Conservation (phyloP, 139 green algal species). For the Desmodesmus armatus region DNA sequence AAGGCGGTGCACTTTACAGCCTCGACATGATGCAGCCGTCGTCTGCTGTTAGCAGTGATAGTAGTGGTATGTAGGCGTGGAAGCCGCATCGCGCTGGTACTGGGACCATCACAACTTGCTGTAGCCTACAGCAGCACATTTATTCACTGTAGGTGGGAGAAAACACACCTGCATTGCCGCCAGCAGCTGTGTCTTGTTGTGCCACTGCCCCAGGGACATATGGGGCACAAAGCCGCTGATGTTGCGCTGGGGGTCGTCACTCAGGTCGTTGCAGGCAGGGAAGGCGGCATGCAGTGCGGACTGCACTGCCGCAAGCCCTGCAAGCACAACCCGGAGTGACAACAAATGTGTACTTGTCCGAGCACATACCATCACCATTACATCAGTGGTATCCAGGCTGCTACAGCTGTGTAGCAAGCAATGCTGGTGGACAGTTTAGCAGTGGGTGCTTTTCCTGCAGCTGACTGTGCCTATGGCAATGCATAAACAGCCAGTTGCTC, state of each 20-base stretch:
- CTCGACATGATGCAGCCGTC: too few relatives aligned
- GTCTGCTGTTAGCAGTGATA: too few relatives aligned
- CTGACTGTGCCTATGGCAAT: too few relatives aligned
- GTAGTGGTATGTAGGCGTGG: too few relatives aligned
- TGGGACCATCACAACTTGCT: neutral
- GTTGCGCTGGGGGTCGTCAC: conserved; percentile 51
- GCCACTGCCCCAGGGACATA: conserved; percentile 77
- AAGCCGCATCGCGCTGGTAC: neutral
- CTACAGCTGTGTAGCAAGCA: too few relatives aligned
- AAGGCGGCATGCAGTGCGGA: conserved; percentile 59
- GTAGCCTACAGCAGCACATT: neutral
- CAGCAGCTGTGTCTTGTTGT: conserved; percentile 26
- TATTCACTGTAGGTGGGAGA: neutral
- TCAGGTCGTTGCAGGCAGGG: conserved; percentile 71
- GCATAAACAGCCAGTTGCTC: too few relatives aligned
- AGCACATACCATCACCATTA: too few relatives aligned
- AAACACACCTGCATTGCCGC: conserved; percentile 41
- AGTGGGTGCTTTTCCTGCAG: neutral
- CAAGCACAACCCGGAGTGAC: too few relatives aligned
- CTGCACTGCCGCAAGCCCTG: conserved; percentile 62
- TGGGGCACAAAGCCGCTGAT: conserved; percentile 73
- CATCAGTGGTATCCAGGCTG: too few relatives aligned
- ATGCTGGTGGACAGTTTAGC: neutral
- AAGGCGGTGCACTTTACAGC: too few relatives aligned
- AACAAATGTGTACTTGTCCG: too few relatives aligned